Base-by-base conservation (phyloP, 805 yeast species). In the Pichia manshurica region DNA sequence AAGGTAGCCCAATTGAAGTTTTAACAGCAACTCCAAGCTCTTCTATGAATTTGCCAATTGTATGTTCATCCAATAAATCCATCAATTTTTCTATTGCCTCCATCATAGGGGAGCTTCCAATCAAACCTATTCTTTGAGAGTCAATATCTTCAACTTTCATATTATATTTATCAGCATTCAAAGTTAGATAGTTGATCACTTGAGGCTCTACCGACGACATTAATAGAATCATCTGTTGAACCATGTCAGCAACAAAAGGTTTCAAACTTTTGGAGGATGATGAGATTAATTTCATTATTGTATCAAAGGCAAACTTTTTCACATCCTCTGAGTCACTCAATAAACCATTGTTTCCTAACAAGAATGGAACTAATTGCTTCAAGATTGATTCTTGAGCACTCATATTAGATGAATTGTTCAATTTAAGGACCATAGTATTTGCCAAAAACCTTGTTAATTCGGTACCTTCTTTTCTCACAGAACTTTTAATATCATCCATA, bases 191-290 rank as follows among this genome's bases (percentile, higher is more conserved):
- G 59, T 93, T 91, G 52, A 87, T 75, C 2, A 85, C 79, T 60
- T 90, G 96, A 0, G 98, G 98, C 59, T 93, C 99, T 37, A 91
- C 71, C 0, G 93, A 82, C 0, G 96, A 87, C 79, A 91, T 79
- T 50, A 88, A 68, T 6, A 74, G 65, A 5, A 85, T 71, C 58
- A 93, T 74, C 44, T 87, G 87, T 36, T 79, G 82, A 5, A 88
- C 68, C 42, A 93, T 71, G 5, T 69, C 70, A 0, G 93, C 83
- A 33, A 85, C 78, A 63, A 80, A 87, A 2, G 87, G 82, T 53
- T 73, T 78, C 23, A 84, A 71, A 0, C 83, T 71, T 3, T 65
- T 55, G 0, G 89, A 84, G 1, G 84, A 77, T 25, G 78, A 77
- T 51, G 80, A 79, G 39, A 89, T 78, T 7, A 91, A 67, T 49